phyloP scores from a whole-genome alignment of 306 rosid species.

The Vigna nakashimae region DNA sequence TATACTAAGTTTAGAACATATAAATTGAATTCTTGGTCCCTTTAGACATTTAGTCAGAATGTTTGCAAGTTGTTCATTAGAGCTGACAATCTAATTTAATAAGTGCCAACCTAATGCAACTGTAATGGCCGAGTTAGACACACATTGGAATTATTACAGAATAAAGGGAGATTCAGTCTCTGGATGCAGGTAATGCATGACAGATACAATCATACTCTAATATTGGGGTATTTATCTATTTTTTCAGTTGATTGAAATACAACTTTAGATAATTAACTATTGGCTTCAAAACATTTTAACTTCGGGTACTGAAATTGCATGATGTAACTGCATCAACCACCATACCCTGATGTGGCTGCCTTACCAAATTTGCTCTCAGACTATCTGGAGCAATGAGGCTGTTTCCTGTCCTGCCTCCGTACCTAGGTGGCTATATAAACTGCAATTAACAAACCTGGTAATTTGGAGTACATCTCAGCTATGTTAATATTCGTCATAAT shows the following conservation, averaged over 20 bases:
- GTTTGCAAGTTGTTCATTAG: too few relatives aligned
- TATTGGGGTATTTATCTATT: constrained; percentile 1
- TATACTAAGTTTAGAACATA: too few relatives aligned
- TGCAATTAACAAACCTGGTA: constrained; percentile 2
- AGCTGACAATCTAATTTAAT: too few relatives aligned
- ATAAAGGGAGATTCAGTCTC: neutral
- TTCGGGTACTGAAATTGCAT: constrained; percentile 27
- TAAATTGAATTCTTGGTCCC: too few relatives aligned
- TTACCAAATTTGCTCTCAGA: constrained; percentile 9
- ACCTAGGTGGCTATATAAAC: constrained; percentile 7
- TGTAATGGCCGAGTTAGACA: too few relatives aligned
- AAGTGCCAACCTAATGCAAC: constrained; percentile 15
- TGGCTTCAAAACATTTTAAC: neutral
- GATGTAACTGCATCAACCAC: constrained; percentile 4
- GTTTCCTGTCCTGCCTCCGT: constrained; percentile 6
- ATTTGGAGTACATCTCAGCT: constrained; percentile 23
- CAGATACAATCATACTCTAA: neutral
- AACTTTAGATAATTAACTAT: neutral
- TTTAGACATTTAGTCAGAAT: too few relatives aligned
- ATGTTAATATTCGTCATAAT: constrained; percentile 23
- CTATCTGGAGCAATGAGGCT: constrained; percentile 19
- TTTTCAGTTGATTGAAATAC: constrained; percentile 5
- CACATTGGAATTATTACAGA: too few relatives aligned
- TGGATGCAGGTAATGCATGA: neutral
- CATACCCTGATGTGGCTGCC: constrained; percentile 4